Conservation (phyloP, 176 grass and related monocot species). For the Avena atlantica region DNA sequence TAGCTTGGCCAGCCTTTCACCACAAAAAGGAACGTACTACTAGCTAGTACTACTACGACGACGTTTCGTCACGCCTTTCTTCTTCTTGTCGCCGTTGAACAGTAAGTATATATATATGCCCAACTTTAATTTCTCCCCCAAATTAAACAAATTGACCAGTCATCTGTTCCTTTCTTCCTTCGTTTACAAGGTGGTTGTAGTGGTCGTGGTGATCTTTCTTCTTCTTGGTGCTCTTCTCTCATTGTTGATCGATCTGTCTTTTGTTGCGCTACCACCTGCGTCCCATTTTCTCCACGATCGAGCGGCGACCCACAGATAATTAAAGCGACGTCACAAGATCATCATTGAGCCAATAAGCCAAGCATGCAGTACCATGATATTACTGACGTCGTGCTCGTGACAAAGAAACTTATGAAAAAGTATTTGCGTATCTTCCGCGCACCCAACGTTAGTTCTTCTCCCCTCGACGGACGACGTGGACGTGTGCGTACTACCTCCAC, state of each 20-base stretch:
- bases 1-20: slow-evolving; percentile 45
- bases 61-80: slow-evolving; percentile 10
- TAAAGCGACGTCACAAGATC: background rate
- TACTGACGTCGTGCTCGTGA: background rate
- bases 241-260: background rate
- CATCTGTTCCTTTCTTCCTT: background rate
- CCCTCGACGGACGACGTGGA: background rate
- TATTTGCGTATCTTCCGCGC: background rate
- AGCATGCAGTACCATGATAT: background rate
- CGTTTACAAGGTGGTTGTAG: background rate
- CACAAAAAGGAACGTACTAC: background rate
- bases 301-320: background rate
- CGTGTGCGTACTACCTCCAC: background rate
- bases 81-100: slow-evolving; percentile 11
- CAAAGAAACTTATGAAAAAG: background rate
- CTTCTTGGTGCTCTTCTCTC: background rate
- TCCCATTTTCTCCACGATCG: too few species aligned
- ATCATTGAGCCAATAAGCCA: background rate
- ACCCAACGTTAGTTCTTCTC: background rate
- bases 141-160: background rate
- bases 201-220: background rate
- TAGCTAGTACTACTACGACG: too few species aligned
- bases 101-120: background rate
- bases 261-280: background rate
- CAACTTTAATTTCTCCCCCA: background rate